These are phyloP conservation scores for Apiospora hydei DNA, from an alignment of 2,329 filamentous ascomycete species.

Conservation along the genomic window DNA sequence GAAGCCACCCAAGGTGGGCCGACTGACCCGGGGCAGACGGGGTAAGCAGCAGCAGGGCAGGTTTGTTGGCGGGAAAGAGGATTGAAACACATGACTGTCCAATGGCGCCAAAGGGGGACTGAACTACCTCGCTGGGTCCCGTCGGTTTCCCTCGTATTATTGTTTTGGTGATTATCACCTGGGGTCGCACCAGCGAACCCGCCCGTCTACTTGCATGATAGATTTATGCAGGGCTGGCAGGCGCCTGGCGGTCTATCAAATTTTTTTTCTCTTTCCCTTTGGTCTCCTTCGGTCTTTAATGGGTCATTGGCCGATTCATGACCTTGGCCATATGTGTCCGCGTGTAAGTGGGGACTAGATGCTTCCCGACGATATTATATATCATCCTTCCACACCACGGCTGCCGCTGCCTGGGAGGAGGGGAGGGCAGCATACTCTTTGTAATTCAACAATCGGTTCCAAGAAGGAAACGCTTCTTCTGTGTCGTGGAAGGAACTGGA, in stretches of 20 bases:
- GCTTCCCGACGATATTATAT: neutral
- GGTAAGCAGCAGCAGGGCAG: neutral
- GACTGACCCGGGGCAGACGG: slow-evolving; percentile 11
- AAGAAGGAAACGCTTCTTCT: neutral
- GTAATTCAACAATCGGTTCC: neutral
- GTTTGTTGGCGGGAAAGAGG: neutral
- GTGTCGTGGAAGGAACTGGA: neutral
- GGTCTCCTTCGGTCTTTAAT: neutral
- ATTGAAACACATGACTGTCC: neutral
- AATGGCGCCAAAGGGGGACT: neutral
- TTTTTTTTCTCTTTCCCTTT: neutral
- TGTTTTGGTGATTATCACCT: neutral
- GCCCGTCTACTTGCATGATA: slow-evolving; percentile 4
- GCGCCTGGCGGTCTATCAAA: neutral
- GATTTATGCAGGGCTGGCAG: slow-evolving; percentile 2
- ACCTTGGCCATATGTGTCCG: neutral
- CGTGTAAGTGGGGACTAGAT: neutral
- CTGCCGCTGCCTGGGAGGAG: neutral
- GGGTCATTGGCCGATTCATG: slow-evolving; percentile 9
- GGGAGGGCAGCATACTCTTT: neutral
- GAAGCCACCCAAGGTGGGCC: neutral
- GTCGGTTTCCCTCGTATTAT: neutral
- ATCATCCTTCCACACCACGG: neutral
- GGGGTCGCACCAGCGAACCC: neutral
- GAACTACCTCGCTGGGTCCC: neutral